Evolutionary conservation across 805 yeast genomes (phyloP).

Genomic region (Spathaspora boniae): DNA sequence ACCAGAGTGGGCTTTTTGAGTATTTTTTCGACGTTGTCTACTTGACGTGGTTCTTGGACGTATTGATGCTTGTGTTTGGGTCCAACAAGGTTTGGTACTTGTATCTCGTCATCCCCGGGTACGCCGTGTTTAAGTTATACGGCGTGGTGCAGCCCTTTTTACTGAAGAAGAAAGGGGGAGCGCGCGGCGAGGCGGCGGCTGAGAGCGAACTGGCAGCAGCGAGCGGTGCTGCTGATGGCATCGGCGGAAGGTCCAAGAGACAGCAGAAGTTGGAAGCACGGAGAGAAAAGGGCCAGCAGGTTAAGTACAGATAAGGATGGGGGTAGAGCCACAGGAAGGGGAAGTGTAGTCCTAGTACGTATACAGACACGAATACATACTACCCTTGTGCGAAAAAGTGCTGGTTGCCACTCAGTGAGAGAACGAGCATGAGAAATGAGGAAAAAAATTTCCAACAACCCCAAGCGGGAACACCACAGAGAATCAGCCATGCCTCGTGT

Average conservation of each 20-base stretch:
- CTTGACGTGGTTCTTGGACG: slow-evolving; percentile 55
- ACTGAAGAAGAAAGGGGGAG: slow-evolving; percentile 3
- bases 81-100: slow-evolving; percentile 59
- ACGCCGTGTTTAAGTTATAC: slow-evolving; percentile 45
- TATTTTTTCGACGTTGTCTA: slow-evolving; percentile 70
- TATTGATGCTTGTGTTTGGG: slow-evolving; percentile 53
- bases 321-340: too few relatives aligned
- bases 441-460: slow-evolving; percentile 4
- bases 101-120: slow-evolving; percentile 49
- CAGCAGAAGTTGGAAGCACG: slow-evolving; percentile 25
- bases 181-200: slow-evolving; percentile 7
- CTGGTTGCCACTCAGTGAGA: too few relatives aligned
- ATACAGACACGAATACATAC: too few relatives aligned
- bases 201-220: slow-evolving; percentile 4
- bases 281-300: slow-evolving; percentile 22
- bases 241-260: slow-evolving; percentile 21
- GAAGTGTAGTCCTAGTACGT: too few relatives aligned
- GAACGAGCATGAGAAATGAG: not conserved
- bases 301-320: slow-evolving; percentile 17
- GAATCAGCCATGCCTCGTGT: slow-evolving; percentile 9
- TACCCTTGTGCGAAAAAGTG: too few relatives aligned
- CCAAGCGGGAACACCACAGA: not conserved
- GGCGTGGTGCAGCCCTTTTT: slow-evolving; percentile 29
- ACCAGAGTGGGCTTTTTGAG: slow-evolving; percentile 64
- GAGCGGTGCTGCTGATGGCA: not conserved